Conservation (phyloP, 768 basidiomycete genomes). For the Austroboletus festivus region DNA sequence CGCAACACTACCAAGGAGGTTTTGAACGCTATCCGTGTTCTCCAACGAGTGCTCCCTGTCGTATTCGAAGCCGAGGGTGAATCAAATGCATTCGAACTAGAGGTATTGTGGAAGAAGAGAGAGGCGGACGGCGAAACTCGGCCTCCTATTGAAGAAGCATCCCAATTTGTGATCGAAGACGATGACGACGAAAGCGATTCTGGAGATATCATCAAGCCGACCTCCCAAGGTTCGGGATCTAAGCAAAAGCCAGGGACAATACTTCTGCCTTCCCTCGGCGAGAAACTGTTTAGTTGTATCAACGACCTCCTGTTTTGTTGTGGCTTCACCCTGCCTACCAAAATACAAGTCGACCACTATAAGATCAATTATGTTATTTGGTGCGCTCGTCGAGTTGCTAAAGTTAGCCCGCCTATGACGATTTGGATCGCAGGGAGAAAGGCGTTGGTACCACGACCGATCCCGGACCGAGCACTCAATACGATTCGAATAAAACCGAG, state of each 20-base stretch:
- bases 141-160: constrained; percentile 22
- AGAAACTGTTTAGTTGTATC: constrained; percentile 72
- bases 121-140: constrained; percentile 42
- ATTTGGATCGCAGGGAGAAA: constrained; percentile 66
- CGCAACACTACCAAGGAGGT: constrained; percentile 80
- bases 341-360: constrained; percentile 73
- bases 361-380: constrained; percentile 88
- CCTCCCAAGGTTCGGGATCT: constrained; percentile 12
- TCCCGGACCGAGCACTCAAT: constrained; percentile 56
- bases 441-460: constrained; percentile 88
- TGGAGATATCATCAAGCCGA: constrained; percentile 31
- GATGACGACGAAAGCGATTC: constrained; percentile 49
- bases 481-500: constrained; percentile 83
- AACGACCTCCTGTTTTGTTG: constrained; percentile 91
- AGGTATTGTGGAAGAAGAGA: constrained; percentile 78
- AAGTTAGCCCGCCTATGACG: constrained; percentile 4
- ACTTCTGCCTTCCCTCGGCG: constrained; percentile 72
- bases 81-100: constrained; percentile 67
- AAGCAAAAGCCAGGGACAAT: constrained; percentile 40
- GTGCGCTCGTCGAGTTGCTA: constrained; percentile 41
- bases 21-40: constrained; percentile 87
- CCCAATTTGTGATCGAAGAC: constrained; percentile 90
- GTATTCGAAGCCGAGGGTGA: constrained; percentile 79
- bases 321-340: constrained; percentile 84
- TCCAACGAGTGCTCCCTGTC: constrained; percentile 88